Conservation (phyloP, 108 stramenopile genomes). For the Nitzschia sp. region DNA sequence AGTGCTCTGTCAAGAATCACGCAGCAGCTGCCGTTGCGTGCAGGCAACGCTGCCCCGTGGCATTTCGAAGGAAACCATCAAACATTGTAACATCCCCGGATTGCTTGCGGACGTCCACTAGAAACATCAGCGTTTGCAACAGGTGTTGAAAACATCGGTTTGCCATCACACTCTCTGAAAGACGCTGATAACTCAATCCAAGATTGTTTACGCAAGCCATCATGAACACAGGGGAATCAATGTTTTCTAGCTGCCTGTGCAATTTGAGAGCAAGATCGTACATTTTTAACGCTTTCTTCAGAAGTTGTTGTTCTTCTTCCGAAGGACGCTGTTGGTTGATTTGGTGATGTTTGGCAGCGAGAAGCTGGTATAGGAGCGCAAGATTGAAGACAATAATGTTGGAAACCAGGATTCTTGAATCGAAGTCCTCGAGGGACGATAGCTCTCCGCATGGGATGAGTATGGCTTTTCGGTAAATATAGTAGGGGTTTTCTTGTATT, state of each 20-base stretch:
- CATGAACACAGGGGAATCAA: neutral
- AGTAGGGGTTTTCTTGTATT: neutral
- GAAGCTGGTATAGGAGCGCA: conserved; percentile 10
- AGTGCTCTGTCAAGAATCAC: neutral
- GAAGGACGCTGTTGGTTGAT: neutral
- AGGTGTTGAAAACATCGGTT: conserved; percentile 21
- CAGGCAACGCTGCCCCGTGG: neutral
- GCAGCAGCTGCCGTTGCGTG: conserved; percentile 6
- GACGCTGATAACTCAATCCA: conserved; percentile 15
- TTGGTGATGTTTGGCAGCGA: no score
- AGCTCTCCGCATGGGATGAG: neutral
- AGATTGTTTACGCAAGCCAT: conserved; percentile 37
- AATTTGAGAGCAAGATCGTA: conserved; percentile 21
- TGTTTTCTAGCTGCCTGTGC: neutral
- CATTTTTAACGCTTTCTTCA: conserved; percentile 18
- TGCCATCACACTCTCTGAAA: neutral
- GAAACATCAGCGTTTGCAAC: conserved; percentile 24
- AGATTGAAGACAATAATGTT: conserved; percentile 8
- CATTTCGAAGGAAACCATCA: conserved; percentile 8
- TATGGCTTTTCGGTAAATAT: neutral
- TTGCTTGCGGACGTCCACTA: conserved; percentile 1
- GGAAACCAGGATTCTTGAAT: conserved; percentile 4
- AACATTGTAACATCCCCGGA: neutral
- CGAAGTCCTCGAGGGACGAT: neutral
- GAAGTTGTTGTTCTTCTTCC: neutral